phyloP scores from a whole-genome alignment of 1,284 basidiomycete species.

The Melampsora occidentalis region DNA sequence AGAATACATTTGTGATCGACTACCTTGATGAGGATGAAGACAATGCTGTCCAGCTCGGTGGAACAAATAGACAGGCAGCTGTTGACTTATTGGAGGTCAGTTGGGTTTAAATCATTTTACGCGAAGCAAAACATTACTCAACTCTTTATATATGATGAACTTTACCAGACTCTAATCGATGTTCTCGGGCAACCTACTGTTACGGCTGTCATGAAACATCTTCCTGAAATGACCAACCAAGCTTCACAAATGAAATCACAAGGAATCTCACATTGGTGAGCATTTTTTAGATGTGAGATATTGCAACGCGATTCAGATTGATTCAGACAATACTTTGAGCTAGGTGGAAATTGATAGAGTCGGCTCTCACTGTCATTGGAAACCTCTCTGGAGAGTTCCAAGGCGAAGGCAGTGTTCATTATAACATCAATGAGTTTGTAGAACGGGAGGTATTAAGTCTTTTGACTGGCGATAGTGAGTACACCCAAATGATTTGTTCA shows the following conservation, averaged over 20 bases:
- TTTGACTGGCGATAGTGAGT: conserved; percentile 73
- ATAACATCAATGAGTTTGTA: neutral
- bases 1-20: conserved; percentile 77
- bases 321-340: conserved; percentile 46
- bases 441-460: conserved; percentile 53
- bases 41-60: conserved; percentile 68
- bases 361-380: conserved; percentile 76
- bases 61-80: conserved; percentile 71
- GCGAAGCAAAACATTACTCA: neutral
- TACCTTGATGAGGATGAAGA: conserved; percentile 86
- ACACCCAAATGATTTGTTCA: neutral
- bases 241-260: conserved; percentile 60
- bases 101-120: neutral
- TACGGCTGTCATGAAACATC: conserved; percentile 61
- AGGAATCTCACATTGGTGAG: conserved; percentile 50
- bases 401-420: conserved; percentile 10
- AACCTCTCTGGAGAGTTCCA: conserved; percentile 59
- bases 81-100: conserved; percentile 75
- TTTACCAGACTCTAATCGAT: conserved; percentile 67
- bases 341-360: conserved; percentile 88
- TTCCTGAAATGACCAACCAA: conserved; percentile 62
- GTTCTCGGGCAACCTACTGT: conserved; percentile 63
- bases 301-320: neutral
- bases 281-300: conserved; percentile 22
- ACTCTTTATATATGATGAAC: neutral